Conservation (phyloP, 2,329 filamentous ascomycete species). For the Pseudopithomyces maydicus region DNA sequence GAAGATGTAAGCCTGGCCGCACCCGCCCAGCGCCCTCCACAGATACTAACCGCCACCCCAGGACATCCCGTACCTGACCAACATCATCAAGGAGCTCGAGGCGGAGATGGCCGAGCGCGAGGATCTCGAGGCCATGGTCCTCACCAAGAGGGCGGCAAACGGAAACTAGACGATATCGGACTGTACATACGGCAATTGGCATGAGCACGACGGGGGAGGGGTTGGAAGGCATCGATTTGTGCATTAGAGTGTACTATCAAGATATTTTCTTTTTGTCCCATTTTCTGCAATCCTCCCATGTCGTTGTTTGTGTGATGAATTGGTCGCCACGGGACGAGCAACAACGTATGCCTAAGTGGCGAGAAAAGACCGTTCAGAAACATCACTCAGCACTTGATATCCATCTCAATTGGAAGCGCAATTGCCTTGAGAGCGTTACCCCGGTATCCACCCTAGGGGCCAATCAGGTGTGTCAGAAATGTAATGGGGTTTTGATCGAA, state of each 20-base stretch:
- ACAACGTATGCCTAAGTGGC: too few species aligned
- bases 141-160: conserved; percentile 51
- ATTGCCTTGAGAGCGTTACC: too few species aligned
- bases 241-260: conserved; percentile 49
- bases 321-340: too few species aligned
- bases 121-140: conserved; percentile 70
- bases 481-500: too few species aligned
- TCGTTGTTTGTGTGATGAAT: not conserved
- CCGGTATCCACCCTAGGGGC: too few species aligned
- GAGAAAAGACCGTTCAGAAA: too few species aligned
- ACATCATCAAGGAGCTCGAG: conserved; percentile 72
- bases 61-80: conserved; percentile 70
- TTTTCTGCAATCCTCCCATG: not conserved
- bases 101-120: conserved; percentile 68
- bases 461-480: too few species aligned
- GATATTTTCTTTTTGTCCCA: conserved; percentile 20
- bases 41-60: conserved; percentile 46
- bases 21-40: not conserved
- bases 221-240: conserved; percentile 29
- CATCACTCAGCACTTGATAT: too few species aligned
- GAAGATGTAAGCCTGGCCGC: conserved; percentile 59
- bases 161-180: conserved; percentile 26
- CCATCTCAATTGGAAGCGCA: too few species aligned
- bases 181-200: conserved; percentile 23
- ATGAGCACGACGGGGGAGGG: conserved; percentile 16